These are phyloP conservation scores for Blastocystis sp. DNA, from an alignment of 352 stramenopile species.

Conservation along the genomic window DNA sequence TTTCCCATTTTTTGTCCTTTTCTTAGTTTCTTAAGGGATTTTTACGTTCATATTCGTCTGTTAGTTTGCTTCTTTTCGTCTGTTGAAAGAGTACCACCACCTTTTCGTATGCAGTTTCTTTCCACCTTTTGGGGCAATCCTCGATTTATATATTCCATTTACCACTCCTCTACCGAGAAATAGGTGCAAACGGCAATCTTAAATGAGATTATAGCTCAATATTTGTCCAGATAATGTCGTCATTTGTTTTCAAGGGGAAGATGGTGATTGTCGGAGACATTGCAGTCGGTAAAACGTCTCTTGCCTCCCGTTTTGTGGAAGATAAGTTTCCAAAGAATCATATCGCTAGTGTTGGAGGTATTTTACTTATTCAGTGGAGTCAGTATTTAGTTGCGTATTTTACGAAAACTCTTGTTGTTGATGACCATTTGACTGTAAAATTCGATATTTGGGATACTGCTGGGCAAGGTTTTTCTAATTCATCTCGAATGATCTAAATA, in stretches of 20 bases:
- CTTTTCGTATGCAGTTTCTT: not conserved
- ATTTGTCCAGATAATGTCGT: slow-evolving; percentile 42
- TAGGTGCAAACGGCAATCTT: not conserved
- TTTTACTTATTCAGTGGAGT: not conserved
- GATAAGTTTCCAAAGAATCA: slow-evolving; percentile 62
- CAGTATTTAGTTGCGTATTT: slow-evolving; percentile 56
- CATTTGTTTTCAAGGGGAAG: slow-evolving; percentile 58
- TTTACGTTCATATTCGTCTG: too few relatives aligned
- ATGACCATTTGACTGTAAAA: slow-evolving; percentile 58
- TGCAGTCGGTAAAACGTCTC: slow-evolving; percentile 46
- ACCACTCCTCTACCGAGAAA: not conserved
- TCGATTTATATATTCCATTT: not conserved
- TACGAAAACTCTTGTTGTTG: slow-evolving; percentile 54
- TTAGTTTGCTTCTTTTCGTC: not conserved
- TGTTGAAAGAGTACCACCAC: not conserved
- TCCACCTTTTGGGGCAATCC: not conserved
- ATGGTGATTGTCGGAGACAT: slow-evolving; percentile 62
- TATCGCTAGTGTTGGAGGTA: slow-evolving; percentile 60
- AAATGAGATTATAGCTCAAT: not conserved
- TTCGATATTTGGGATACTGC: slow-evolving; percentile 63
- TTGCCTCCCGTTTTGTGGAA: slow-evolving; percentile 55
- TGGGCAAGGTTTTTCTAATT: slow-evolving; percentile 4
- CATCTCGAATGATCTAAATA: not conserved
- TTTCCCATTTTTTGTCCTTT: too few relatives aligned
- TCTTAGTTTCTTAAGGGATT: too few relatives aligned